Evolutionary conservation across 1,284 basidiomycete species (phyloP), one percentile per base, ranked within the genome.

Genomic region (Austroboletus rostrupii): DNA sequence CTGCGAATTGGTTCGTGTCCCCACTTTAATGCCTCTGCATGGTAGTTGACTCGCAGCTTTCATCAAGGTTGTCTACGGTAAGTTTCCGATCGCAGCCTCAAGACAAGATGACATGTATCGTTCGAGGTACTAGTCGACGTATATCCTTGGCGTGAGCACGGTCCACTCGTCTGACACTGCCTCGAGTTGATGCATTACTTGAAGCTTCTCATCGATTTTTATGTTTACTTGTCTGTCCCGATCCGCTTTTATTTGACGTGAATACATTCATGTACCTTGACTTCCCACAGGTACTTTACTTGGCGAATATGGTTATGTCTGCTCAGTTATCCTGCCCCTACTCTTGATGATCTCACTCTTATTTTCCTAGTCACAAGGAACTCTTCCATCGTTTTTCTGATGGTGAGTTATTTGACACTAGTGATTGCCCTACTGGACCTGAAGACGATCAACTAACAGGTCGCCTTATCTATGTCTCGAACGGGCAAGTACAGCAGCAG

Each of bases 241-340:
- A 14, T 33, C 32, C 21, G 6, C 2, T 9, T 36, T 16, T 2
- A 16, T 12, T 37, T 19, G 6, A 21, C n/a, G 21, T 6, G 2
- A 6, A 28, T 4, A 1, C 1, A 14, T 28, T 16, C 13, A 10
- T 38, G 47, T 10, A 41, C 20, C 41, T 37, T n/a, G 5, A 14
- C 17, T 45, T 5, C 23, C 10, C 11, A 8, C 40, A 68, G 63
- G 5, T 65, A 65, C 46, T 65, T 65, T 43, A 65, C 61, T 4
- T 65, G 63, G 63, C 57, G 65, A 6, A 57, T 65, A 60, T 65
- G 66, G 66, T 19, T 48, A 35, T 68, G 63, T 68, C 41, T 49
- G 62, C 57, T 28, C 20, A 39, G 17, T 42, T 17, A 26, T 2
- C 8, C 3, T 16, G 6, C 46, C 28, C 9, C 13, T 40, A 41